Base-by-base conservation (phyloP, 2,329 filamentous ascomycete genomes). In the Colletotrichum tropicale region DNA sequence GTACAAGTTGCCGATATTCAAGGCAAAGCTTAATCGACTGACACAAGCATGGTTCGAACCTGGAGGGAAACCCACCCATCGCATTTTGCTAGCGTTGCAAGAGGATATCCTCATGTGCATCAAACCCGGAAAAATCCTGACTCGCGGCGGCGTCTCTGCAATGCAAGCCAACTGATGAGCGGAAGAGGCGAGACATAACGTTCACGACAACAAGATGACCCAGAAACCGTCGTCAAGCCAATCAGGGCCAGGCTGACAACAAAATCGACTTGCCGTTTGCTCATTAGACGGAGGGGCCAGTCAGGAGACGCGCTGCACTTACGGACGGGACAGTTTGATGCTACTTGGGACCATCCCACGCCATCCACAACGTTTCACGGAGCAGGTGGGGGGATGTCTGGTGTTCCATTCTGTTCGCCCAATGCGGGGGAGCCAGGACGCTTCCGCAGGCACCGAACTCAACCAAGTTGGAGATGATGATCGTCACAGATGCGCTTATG, bases 391-490 rank as follows among this genome's bases (percentile, higher is more conserved):
- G 67, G 58, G 16, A 10, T 21, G 38, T 32, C 36, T 56, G 32
- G 36, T 43, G 18, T 28, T 18, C 36, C 15, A 18, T n/a, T 10
- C 58, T 66, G 72, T 30, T 75, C 24, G 21, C 52, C 34, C 16
- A 18, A 26, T 71, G 71, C 65, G 66, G 58, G 38, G 21, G 13
- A n/a, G 24, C 13, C 13, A 48, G 38, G 38, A 32, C 21, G 15
- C 43, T 38, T n/a, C 32, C n/a, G 38, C 28, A 68, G 56, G 58
- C 21, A 30, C 56, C 24, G 38, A 26, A 38, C 26, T 43, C n/a
- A 43, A 62, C 24, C 32, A 52, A 38, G 34, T 69, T 64, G 43
- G 70, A 69, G 70, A 69, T 73, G 73, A 64, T 66, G 70, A 74
- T 69, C 65, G 56, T 69, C 58, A 68, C 48, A 56, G 55, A 52